These are phyloP conservation scores for Fusarium neocosmosporiellum DNA, from an alignment of 2,329 filamentous ascomycete species.

Conservation along the genomic window DNA sequence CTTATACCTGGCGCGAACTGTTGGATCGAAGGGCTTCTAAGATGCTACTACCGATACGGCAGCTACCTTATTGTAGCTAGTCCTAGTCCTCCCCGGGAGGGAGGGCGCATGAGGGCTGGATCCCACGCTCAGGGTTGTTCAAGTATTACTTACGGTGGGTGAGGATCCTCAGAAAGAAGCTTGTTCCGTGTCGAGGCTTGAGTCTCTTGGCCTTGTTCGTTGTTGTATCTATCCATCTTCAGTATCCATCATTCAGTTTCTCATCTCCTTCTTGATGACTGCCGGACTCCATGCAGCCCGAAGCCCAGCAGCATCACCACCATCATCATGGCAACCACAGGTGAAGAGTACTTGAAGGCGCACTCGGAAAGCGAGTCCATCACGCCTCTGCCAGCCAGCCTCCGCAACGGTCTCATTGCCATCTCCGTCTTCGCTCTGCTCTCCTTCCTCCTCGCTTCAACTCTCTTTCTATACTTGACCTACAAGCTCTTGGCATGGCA, in stretches of 20 bases:
- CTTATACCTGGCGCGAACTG: background rate
- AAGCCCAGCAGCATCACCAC: background rate
- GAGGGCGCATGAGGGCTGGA: background rate
- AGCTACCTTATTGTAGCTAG: background rate
- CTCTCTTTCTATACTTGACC: slow-evolving; percentile 45
- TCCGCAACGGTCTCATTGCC: slow-evolving; percentile 41
- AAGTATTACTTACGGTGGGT: background rate
- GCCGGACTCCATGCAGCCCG: background rate
- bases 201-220: background rate
- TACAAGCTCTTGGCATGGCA: slow-evolving; percentile 44
- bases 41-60: background rate
- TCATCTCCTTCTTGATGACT: background rate
- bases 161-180: background rate
- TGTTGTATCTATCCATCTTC: background rate
- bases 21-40: background rate
- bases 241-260: background rate
- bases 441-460: slow-evolving; percentile 43
- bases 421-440: slow-evolving; percentile 45
- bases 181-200: background rate
- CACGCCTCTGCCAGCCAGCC: slow-evolving; percentile 30
- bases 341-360: slow-evolving; percentile 17
- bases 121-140: background rate
- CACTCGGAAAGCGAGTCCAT: slow-evolving; percentile 34
- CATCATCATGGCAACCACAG: slow-evolving; percentile 16
- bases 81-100: background rate